These are phyloP conservation scores for Ogataea methylovora DNA, from an alignment of 805 yeast genomes.

Conservation along the genomic window DNA sequence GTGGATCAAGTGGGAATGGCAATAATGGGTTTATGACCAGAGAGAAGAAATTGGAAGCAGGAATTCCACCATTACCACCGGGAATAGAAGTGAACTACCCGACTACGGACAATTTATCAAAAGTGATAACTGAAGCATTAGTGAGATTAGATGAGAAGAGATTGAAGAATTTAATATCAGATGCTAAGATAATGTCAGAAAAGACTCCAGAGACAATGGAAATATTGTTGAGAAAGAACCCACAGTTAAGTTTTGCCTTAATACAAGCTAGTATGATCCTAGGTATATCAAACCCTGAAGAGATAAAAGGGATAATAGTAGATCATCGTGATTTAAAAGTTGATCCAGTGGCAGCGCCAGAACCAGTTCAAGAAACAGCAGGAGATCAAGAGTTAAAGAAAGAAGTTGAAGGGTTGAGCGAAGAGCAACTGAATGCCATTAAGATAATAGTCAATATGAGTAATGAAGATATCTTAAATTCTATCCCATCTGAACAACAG, in stretches of 20 bases:
- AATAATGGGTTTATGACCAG: neutral
- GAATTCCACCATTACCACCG: constrained; percentile 45
- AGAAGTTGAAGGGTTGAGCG: constrained; percentile 3
- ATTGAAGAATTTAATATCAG: constrained; percentile 41
- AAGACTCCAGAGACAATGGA: constrained; percentile 52
- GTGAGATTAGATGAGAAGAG: constrained; percentile 39
- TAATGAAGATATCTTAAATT: constrained; percentile 13
- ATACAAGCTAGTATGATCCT: constrained; percentile 59
- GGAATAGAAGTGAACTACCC: constrained; percentile 37
- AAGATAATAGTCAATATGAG: constrained; percentile 15
- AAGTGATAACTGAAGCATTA: constrained; percentile 39
- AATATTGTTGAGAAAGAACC: constrained; percentile 56
- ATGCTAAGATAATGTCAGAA: constrained; percentile 51
- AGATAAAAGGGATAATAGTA: no score
- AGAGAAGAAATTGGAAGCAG: constrained; percentile 13
- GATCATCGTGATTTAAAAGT: constrained; percentile 13
- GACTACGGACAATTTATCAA: constrained; percentile 26
- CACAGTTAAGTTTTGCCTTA: constrained; percentile 77
- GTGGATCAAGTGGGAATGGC: constrained; percentile 2
- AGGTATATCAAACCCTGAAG: constrained; percentile 20
- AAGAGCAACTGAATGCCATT: constrained; percentile 14
- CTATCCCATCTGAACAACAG: constrained; percentile 14
- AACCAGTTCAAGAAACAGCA: neutral
- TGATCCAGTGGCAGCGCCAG: constrained; percentile 1
- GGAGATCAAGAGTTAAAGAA: neutral